Conservation (phyloP, 225 moss, liverwort and hornwort species). For the Polytrichum formosum region DNA sequence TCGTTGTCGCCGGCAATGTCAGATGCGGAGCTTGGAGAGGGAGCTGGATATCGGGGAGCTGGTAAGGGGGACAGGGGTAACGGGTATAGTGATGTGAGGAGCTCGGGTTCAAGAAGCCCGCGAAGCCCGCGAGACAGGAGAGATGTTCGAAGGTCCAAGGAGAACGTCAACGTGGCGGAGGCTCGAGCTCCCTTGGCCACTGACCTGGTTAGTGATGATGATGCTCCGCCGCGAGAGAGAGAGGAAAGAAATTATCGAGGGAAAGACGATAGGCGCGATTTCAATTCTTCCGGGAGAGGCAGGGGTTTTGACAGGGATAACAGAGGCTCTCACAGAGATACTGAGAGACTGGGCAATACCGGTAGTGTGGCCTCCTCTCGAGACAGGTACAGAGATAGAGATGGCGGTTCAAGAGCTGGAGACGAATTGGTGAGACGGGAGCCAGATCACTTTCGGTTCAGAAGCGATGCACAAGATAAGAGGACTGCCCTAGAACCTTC, state of each 20-base stretch:
- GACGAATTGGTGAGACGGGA: constrained; percentile 9
- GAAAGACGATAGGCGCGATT: neutral
- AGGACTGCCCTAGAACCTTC: neutral
- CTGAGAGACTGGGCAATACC: constrained; percentile 1
- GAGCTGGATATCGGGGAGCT: neutral
- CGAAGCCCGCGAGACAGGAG: constrained; percentile 3
- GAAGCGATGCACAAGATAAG: constrained; percentile 3
- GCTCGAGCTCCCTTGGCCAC: neutral
- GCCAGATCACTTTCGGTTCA: constrained; percentile 5
- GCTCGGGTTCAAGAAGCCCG: neutral
- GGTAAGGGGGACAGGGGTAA: neutral
- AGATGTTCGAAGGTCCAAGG: neutral
- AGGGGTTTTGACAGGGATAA: constrained; percentile 10
- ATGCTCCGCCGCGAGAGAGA: neutral
- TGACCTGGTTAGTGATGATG: neutral
- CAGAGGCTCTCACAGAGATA: constrained; percentile 9
- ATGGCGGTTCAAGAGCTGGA: constrained; percentile 6
- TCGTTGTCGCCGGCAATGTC: neutral
- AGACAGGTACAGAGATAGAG: constrained; percentile 12
- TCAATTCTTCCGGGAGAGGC: constrained; percentile 8
- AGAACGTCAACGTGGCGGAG: neutral
- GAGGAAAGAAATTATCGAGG: neutral
- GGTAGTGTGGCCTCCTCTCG: neutral
- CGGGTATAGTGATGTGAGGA: neutral
- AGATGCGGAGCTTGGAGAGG: neutral